phyloP scores from a whole-genome alignment of 2,329 filamentous ascomycete species.

The Trematosphaeria pertusa region DNA sequence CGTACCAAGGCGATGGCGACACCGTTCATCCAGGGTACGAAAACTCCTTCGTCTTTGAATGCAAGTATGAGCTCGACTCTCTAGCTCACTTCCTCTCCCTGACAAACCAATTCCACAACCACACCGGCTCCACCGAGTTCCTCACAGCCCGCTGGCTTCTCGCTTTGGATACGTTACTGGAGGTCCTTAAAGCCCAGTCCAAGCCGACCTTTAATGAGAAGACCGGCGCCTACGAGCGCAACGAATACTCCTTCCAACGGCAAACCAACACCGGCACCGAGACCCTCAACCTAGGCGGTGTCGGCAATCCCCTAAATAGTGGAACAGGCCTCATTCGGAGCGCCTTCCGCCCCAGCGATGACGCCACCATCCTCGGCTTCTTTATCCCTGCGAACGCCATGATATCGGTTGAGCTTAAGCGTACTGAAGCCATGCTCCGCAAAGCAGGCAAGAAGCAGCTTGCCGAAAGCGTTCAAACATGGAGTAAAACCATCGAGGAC shows the following conservation, averaged over 20 bases:
- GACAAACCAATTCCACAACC: slow-evolving; percentile 83
- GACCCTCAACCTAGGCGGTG: slow-evolving; percentile 79
- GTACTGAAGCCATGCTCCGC: slow-evolving; percentile 73
- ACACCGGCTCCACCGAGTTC: slow-evolving; percentile 80
- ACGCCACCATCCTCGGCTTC: slow-evolving; percentile 92
- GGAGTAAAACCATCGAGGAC: slow-evolving; percentile 71
- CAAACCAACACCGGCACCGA: slow-evolving; percentile 84
- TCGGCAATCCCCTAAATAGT: slow-evolving; percentile 88
- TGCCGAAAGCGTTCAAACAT: slow-evolving; percentile 57
- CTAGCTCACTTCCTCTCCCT: slow-evolving; percentile 89
- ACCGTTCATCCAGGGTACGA: slow-evolving; percentile 87
- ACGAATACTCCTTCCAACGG: slow-evolving; percentile 88
- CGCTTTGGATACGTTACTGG: slow-evolving; percentile 76
- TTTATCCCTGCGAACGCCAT: slow-evolving; percentile 96
- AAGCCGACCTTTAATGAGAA: slow-evolving; percentile 77
- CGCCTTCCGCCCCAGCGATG: slow-evolving; percentile 93
- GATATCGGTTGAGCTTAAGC: slow-evolving; percentile 88
- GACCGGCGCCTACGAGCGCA: slow-evolving; percentile 69
- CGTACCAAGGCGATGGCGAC: slow-evolving; percentile 82
- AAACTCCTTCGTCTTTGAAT: slow-evolving; percentile 87
- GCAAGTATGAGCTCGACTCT: slow-evolving; percentile 98
- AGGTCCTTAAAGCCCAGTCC: slow-evolving; percentile 79
- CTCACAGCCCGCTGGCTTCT: slow-evolving; percentile 78
- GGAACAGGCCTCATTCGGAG: slow-evolving; percentile 87
- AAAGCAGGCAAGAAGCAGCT: slow-evolving; percentile 63